These are phyloP conservation scores for Saccharomyces pastorianus DNA, from an alignment of 1,139 yeast species.

Conservation along the genomic window DNA sequence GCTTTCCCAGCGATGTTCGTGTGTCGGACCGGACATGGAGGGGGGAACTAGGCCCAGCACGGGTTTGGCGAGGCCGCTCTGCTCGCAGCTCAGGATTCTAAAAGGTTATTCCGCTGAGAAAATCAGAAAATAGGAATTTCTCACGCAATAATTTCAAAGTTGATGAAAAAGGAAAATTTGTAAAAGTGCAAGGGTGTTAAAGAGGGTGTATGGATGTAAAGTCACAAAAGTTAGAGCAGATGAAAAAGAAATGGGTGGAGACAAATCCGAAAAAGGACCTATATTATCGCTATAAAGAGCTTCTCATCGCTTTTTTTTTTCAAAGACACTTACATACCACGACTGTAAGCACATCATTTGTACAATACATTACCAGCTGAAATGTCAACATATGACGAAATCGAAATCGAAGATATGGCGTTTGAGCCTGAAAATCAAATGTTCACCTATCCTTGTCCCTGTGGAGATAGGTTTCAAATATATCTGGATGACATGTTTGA, in stretches of 20 bases:
- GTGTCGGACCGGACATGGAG: background rate
- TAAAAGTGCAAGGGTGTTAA: background rate
- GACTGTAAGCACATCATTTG: background rate
- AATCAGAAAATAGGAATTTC: background rate
- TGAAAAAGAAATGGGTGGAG: background rate
- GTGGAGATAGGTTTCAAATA: constrained; percentile 92
- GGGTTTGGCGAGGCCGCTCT: background rate
- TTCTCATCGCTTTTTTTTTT: background rate
- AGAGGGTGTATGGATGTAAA: background rate
- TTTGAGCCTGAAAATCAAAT: constrained; percentile 73
- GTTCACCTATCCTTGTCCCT: constrained; percentile 95
- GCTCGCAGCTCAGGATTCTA: background rate
- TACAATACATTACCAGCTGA: background rate
- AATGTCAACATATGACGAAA: constrained; percentile 73
- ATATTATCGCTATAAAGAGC: background rate
- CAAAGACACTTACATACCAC: background rate
- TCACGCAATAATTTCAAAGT: background rate
- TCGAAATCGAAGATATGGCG: constrained; percentile 94
- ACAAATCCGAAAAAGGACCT: background rate
- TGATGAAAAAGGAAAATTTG: background rate
- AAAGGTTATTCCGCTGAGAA: background rate
- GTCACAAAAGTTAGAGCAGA: background rate
- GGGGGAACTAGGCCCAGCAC: background rate
- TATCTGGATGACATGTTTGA: constrained; percentile 76
- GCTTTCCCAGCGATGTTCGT: background rate